Conservation (phyloP, 345 rosid genomes). For the Citrus hindsii region DNA sequence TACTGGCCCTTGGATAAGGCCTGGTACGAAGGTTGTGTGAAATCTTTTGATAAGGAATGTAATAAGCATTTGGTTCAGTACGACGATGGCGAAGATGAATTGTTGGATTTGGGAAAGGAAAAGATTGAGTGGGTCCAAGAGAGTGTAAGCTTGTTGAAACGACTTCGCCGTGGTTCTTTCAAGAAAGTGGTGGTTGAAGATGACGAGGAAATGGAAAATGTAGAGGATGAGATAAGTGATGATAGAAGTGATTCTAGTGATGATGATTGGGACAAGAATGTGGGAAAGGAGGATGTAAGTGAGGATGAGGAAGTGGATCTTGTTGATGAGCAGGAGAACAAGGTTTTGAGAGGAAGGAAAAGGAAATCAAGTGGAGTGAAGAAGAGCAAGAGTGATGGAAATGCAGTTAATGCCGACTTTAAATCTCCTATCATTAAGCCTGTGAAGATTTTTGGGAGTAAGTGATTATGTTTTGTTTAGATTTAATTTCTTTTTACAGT, state of each 20-base stretch:
- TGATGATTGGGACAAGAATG: conserved; percentile 71
- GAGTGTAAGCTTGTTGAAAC: conserved; percentile 42
- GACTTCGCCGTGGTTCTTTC: conserved; percentile 57
- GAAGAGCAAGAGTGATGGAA: conserved; percentile 39
- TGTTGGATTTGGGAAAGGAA: conserved; percentile 80
- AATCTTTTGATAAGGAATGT: conserved; percentile 38
- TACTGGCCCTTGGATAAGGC: conserved; percentile 91
- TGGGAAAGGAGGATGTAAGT: conserved; percentile 34
- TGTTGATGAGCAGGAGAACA: conserved; percentile 53
- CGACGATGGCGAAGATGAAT: conserved; percentile 85
- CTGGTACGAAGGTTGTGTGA: conserved; percentile 81
- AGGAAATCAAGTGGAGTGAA: conserved; percentile 46
- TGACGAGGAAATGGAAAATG: conserved; percentile 38
- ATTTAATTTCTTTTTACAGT: background rate
- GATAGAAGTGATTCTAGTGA: conserved; percentile 63
- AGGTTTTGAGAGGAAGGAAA: conserved; percentile 27
- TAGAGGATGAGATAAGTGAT: conserved; percentile 25
- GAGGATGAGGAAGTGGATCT: conserved; percentile 60
- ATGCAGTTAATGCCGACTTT: conserved; percentile 21
- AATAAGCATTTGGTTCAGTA: conserved; percentile 74
- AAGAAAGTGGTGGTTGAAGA: conserved; percentile 49
- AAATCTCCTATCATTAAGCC: conserved; percentile 42
- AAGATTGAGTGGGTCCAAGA: conserved; percentile 76
- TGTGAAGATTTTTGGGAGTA: conserved; percentile 37
- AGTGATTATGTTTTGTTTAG: conserved; percentile 19